These are phyloP conservation scores for Candida xiaguanensis DNA, from an alignment of 805 yeast genomes.

Conservation along the genomic window DNA sequence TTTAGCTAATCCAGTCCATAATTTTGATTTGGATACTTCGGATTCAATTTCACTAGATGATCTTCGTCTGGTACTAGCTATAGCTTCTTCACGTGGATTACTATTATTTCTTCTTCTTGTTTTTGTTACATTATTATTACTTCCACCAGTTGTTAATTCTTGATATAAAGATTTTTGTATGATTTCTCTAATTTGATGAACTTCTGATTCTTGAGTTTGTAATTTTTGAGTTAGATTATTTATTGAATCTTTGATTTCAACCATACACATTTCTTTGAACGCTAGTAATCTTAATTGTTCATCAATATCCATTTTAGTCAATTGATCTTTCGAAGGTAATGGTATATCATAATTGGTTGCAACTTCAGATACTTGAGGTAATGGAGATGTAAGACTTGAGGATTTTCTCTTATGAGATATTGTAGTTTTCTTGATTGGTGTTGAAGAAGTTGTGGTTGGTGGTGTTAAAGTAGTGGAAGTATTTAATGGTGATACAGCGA, in stretches of 20 bases:
- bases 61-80: conserved; percentile 28
- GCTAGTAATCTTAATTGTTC: conserved; percentile 60
- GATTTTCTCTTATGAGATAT: background rate
- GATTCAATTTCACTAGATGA: conserved; percentile 10
- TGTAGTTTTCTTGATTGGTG: background rate
- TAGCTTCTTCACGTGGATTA: conserved; percentile 26
- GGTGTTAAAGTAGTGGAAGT: conserved; percentile 3
- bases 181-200: conserved; percentile 45
- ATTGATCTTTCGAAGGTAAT: conserved; percentile 28
- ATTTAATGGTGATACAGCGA: conserved; percentile 27
- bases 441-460: background rate
- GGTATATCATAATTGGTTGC: conserved; percentile 18
- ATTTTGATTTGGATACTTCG: conserved; percentile 13
- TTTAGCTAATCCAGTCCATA: conserved; percentile 40
- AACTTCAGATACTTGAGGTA: conserved; percentile 2
- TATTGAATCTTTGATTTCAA: conserved; percentile 59
- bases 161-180: conserved; percentile 45
- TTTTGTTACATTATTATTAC: background rate
- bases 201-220: conserved; percentile 43
- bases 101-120: conserved; percentile 17
- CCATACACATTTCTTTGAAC: conserved; percentile 61
- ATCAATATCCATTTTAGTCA: conserved; percentile 39
- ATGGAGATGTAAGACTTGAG: conserved; percentile 2
- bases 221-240: conserved; percentile 40
- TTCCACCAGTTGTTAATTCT: conserved; percentile 27